These are phyloP conservation scores for Rhypophila decipiens DNA, from an alignment of 495 filamentous ascomycete genomes.

Conservation along the genomic window DNA sequence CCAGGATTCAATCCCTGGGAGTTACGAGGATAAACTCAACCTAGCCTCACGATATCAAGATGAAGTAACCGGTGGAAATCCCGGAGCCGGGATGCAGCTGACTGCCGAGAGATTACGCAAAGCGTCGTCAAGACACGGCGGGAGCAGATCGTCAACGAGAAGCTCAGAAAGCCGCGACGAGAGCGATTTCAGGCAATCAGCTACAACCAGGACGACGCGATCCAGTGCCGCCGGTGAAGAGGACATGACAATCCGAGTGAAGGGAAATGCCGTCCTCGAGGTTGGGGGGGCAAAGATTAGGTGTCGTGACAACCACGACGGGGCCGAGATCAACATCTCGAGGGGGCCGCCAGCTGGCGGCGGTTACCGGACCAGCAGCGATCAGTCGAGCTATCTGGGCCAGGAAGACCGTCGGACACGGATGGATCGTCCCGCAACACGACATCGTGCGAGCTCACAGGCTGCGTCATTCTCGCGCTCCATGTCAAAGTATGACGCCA, in stretches of 20 bases:
- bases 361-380: constrained; percentile 27
- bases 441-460: constrained; percentile 35
- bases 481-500: constrained; percentile 16
- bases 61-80: constrained; percentile 38
- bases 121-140: constrained; percentile 33
- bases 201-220: constrained; percentile 48
- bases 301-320: constrained; percentile 44
- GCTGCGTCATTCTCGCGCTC: constrained; percentile 36
- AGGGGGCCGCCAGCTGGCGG: constrained; percentile 10
- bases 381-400: constrained; percentile 35
- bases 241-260: constrained; percentile 48
- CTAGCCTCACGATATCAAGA: constrained; percentile 46
- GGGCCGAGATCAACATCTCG: constrained; percentile 47
- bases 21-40: constrained; percentile 44
- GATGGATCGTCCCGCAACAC: constrained; percentile 31
- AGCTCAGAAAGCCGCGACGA: constrained; percentile 50
- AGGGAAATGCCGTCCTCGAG: constrained; percentile 39
- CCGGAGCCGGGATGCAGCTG: constrained; percentile 33
- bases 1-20: constrained; percentile 18
- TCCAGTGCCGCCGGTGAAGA: constrained; percentile 41
- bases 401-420: constrained; percentile 38
- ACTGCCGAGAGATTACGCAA: constrained; percentile 46
- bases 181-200: constrained; percentile 49
- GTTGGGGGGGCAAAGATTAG: constrained; percentile 47
- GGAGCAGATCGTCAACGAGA: constrained; percentile 46